Percentiles rank a stretch among this genome's conserved stretches.
phyloP scores from a whole-genome alignment of 805 yeast species.

The Alloascoidea hylecoeti region DNA sequence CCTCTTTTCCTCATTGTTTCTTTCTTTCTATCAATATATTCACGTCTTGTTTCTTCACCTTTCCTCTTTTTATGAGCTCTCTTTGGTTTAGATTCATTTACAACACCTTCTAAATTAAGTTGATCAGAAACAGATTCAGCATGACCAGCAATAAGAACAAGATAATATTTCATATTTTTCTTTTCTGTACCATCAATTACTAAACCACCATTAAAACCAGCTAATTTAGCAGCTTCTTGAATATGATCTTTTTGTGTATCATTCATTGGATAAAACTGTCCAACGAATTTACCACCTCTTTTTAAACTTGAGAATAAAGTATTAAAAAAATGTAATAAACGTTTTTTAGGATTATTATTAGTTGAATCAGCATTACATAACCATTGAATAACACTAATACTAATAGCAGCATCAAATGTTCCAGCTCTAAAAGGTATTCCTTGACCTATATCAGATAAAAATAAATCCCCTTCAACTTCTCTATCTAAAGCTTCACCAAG shows the following conservation, averaged over 20 bases:
- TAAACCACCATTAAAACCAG: constrained; percentile 94
- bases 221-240: constrained; percentile 72
- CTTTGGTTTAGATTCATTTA: constrained; percentile 51
- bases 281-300: constrained; percentile 95
- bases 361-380: constrained; percentile 89
- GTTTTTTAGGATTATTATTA: constrained; percentile 66
- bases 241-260: constrained; percentile 75
- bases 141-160: constrained; percentile 80
- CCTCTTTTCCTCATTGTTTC: constrained; percentile 89
- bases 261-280: constrained; percentile 91
- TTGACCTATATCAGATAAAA: constrained; percentile 82
- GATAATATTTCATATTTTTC: constrained; percentile 77
- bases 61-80: constrained; percentile 26
- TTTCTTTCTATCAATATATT: constrained; percentile 80
- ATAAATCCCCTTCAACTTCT: constrained; percentile 86
- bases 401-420: constrained; percentile 90
- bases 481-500: constrained; percentile 86
- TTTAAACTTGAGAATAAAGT: constrained; percentile 74
- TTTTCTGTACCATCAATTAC: constrained; percentile 90
- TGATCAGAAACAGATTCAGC: constrained; percentile 36
- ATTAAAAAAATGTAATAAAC: constrained; percentile 74
- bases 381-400: constrained; percentile 96
- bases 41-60: constrained; percentile 61
- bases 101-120: constrained; percentile 67
- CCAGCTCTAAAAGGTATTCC: constrained; percentile 96